A percentile compares a stretch with the other conserved stretches of the same genome.
Conservation (phyloP, 148 eudicot genomes). For the Rhododendron ferrugineum region DNA sequence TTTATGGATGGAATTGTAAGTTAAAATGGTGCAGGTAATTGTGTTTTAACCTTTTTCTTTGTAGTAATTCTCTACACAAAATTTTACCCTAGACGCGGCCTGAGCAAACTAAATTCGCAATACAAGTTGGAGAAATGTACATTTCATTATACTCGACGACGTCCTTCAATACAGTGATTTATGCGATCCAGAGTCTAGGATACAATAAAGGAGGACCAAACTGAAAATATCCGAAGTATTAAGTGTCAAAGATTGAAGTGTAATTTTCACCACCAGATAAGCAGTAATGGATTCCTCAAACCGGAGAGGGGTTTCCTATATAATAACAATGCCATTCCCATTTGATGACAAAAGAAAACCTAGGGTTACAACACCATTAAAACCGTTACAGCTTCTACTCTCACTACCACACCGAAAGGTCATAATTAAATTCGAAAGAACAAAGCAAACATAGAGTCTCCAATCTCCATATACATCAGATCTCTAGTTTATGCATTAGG, state of each 20-base stretch:
- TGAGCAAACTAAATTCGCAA: neutral
- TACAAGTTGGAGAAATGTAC: neutral
- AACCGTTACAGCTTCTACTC: neutral
- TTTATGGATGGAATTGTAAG: neutral
- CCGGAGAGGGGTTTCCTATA: neutral
- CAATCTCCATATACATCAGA: slow-evolving; percentile 13
- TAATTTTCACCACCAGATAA: neutral
- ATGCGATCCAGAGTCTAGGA: neutral
- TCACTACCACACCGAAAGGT: neutral
- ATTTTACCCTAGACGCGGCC: neutral
- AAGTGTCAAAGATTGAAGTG: neutral
- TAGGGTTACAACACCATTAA: neutral
- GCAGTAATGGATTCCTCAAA: neutral
- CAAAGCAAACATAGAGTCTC: neutral
- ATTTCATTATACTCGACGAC: neutral
- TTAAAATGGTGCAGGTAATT: neutral
- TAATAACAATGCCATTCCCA: neutral
- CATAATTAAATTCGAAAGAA: neutral
- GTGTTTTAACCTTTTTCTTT: too few relatives aligned
- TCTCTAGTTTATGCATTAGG: slow-evolving; percentile 66
- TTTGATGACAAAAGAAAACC: neutral
- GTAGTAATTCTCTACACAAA: neutral
- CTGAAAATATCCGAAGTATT: neutral
- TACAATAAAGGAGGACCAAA: neutral
- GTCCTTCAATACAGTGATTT: neutral